A percentile compares a stretch with the other conserved stretches of the same genome.
Evolutionary conservation across 2,329 filamentous ascomycete species (phyloP).

Genomic region (Xylariaceae sp.): DNA sequence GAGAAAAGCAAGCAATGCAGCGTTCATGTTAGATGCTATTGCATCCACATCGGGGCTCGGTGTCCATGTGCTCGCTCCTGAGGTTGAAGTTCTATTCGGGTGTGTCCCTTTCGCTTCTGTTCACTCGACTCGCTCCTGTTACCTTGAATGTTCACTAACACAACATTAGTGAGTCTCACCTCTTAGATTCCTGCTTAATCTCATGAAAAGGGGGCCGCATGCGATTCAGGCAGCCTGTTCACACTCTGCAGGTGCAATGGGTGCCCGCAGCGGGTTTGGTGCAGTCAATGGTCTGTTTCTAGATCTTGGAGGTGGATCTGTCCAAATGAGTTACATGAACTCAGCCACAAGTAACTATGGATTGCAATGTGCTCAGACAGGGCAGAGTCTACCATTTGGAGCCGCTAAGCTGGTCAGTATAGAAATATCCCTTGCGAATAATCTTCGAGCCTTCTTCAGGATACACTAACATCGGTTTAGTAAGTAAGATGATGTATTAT

Average conservation of each 20-base stretch:
- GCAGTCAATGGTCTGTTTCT: conserved; percentile 73
- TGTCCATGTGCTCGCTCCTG: conserved; percentile 70
- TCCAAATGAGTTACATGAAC: conserved; percentile 63
- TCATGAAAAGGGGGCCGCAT: too few relatives aligned
- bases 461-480: too few relatives aligned
- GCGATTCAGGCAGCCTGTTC: too few relatives aligned
- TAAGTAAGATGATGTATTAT: too few relatives aligned
- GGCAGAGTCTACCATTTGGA: conserved; percentile 58
- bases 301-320: conserved; percentile 74
- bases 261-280: conserved; percentile 71
- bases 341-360: conserved; percentile 46
- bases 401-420: conserved; percentile 57
- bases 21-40: conserved; percentile 64
- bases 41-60: conserved; percentile 58
- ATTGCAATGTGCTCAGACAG: conserved; percentile 48
- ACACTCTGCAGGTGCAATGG: too few relatives aligned
- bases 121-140: not conserved
- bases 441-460: too few relatives aligned
- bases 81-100: conserved; percentile 61
- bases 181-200: too few relatives aligned
- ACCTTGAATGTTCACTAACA: too few relatives aligned
- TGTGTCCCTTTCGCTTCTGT: not conserved
- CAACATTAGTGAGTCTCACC: too few relatives aligned
- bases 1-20: conserved; percentile 71
- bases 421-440: too few relatives aligned